Percentiles rank a stretch among this genome's conserved stretches.
Evolutionary conservation across 768 basidiomycete genomes (phyloP).

Genomic region (Saitozyma sp.): DNA sequence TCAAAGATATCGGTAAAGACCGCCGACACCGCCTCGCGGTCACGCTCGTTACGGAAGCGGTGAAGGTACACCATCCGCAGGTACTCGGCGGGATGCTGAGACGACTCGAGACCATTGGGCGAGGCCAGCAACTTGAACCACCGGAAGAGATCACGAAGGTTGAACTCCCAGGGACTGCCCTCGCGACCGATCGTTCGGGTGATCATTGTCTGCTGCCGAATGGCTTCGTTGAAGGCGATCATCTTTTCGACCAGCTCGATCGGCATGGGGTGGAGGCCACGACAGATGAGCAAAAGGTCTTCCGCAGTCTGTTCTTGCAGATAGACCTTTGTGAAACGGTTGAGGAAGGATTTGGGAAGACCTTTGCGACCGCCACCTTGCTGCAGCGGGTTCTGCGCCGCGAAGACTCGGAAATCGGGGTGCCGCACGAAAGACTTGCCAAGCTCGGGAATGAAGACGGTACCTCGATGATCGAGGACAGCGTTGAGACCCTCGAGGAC

Average conservation of each 20-base stretch:
- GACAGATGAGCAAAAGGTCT: slow-evolving; percentile 78
- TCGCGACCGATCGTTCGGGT: slow-evolving; percentile 70
- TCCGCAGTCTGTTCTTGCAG: slow-evolving; percentile 75
- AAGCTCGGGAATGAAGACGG: slow-evolving; percentile 91
- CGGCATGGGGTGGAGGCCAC: slow-evolving; percentile 68
- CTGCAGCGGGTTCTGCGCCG: slow-evolving; percentile 91
- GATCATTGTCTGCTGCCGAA: slow-evolving; percentile 68
- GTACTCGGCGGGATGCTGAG: slow-evolving; percentile 63
- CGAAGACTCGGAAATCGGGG: slow-evolving; percentile 93
- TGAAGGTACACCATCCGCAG: slow-evolving; percentile 75
- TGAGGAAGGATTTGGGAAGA: slow-evolving; percentile 93
- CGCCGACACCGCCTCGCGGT: slow-evolving; percentile 57
- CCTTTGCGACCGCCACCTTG: slow-evolving; percentile 98
- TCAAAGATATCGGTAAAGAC: slow-evolving; percentile 52
- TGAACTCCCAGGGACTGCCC: slow-evolving; percentile 97
- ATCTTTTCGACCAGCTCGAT: slow-evolving; percentile 64
- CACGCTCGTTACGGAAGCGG: slow-evolving; percentile 75
- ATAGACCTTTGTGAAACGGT: slow-evolving; percentile 98
- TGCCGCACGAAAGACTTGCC: slow-evolving; percentile 83
- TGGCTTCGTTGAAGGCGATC: slow-evolving; percentile 74
- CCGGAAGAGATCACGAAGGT: slow-evolving; percentile 87
- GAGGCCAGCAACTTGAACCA: slow-evolving; percentile 65
- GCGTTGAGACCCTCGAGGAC: slow-evolving; percentile 97
- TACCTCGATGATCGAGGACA: slow-evolving; percentile 89
- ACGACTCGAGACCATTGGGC: slow-evolving; percentile 49